Conservation (phyloP, 2,329 filamentous ascomycete genomes). For the Pyricularia sp. region DNA sequence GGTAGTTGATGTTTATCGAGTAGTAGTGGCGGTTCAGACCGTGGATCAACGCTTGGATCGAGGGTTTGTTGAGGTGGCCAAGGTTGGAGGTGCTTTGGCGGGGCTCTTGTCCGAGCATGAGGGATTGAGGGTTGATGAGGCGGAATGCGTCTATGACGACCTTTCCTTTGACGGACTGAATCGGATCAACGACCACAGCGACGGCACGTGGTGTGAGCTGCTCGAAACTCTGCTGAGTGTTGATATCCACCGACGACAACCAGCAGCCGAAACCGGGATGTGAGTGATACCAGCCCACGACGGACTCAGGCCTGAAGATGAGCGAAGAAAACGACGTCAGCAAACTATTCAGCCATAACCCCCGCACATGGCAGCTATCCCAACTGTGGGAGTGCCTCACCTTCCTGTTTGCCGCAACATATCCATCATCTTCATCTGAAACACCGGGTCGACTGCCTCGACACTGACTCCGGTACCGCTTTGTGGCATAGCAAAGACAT, state of each 20-base stretch:
- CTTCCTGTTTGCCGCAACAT: constrained; percentile 96
- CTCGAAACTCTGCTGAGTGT: constrained; percentile 99
- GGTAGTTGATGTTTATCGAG: constrained; percentile 96
- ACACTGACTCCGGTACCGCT: constrained; percentile 97
- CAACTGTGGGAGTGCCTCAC: constrained; percentile 36
- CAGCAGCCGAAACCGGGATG: constrained; percentile 99
- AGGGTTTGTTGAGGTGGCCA: constrained; percentile 97
- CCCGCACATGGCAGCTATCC: not conserved
- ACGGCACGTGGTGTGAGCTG: constrained; percentile 94
- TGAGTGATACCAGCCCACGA: constrained; percentile 99
- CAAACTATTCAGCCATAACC: not conserved
- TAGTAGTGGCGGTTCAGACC: constrained; percentile 98
- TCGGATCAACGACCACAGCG: constrained; percentile 95
- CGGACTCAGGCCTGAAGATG: constrained; percentile 75
- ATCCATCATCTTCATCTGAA: constrained; percentile 99
- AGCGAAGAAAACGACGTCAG: not conserved
- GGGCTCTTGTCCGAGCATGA: constrained; percentile 97
- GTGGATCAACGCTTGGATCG: constrained; percentile 98
- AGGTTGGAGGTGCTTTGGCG: constrained; percentile 96
- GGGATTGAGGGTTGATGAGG: constrained; percentile 92
- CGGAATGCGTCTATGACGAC: constrained; percentile 99
- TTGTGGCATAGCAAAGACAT: constrained; percentile 99
- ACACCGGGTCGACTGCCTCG: constrained; percentile 95
- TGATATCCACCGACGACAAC: constrained; percentile 98
- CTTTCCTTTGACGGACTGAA: constrained; percentile 99